Conservation (phyloP, 192 early-diverging fungal genomes). For the Borealophlyctis nickersoniae region DNA sequence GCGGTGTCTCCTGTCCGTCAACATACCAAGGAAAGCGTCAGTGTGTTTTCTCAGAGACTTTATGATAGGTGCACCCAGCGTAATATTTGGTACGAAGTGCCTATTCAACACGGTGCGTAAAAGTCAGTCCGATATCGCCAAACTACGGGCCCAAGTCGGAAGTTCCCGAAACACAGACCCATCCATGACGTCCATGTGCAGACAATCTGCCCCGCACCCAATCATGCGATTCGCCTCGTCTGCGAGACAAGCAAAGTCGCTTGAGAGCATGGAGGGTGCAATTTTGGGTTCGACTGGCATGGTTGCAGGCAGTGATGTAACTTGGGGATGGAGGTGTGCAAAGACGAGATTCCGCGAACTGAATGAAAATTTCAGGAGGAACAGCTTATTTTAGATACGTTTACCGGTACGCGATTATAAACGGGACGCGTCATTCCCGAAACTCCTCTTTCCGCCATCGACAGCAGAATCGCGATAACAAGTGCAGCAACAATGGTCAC, state of each 20-base stretch:
- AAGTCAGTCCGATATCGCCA: slow-evolving; percentile 10
- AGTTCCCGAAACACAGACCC: slow-evolving; percentile 52
- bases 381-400: no score
- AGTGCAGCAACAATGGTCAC: no score
- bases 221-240: slow-evolving; percentile 85
- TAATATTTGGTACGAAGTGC: slow-evolving; percentile 97
- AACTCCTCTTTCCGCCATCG: no score
- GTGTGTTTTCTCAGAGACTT: slow-evolving; percentile 79
- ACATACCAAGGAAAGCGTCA: slow-evolving; percentile 77
- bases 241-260: slow-evolving; percentile 85
- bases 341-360: no score
- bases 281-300: slow-evolving; percentile 58
- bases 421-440: no score
- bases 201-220: slow-evolving; percentile 80
- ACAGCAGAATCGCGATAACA: no score
- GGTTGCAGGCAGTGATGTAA: background rate
- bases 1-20: no score
- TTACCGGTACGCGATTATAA: no score
- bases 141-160: background rate
- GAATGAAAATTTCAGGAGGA: no score
- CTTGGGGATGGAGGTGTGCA: no score
- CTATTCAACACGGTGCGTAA: slow-evolving; percentile 39
- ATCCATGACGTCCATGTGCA: slow-evolving; percentile 85
- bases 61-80: slow-evolving; percentile 91
- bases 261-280: slow-evolving; percentile 85